phyloP scores from a whole-genome alignment of 805 yeast species.

The Martiniozyma abietophila region DNA sequence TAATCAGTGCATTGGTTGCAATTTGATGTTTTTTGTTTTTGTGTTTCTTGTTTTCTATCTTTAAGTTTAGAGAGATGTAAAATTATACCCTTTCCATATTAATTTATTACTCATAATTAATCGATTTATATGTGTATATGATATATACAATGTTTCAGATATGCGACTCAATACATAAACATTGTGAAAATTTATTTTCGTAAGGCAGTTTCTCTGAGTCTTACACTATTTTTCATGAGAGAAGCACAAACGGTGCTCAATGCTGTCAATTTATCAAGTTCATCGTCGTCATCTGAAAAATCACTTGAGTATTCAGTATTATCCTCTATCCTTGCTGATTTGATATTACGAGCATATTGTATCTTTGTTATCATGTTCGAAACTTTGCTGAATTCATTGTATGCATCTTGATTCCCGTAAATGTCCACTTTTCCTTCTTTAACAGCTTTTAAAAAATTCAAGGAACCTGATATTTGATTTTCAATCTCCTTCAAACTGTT shows the following conservation, averaged over 20 bases:
- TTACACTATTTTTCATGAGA: slow-evolving; percentile 6
- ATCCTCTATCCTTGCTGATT: neutral
- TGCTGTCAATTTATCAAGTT: slow-evolving; percentile 5
- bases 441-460: slow-evolving; percentile 11
- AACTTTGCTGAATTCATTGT: slow-evolving; percentile 10
- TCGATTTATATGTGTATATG: neutral
- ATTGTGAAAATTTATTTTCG: neutral
- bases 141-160: neutral
- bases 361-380: slow-evolving; percentile 8
- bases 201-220: neutral
- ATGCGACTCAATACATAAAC: neutral
- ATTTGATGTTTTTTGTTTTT: no score
- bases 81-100: no score
- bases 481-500: no score
- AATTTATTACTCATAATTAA: no score
- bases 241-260: slow-evolving; percentile 5
- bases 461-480: no score
- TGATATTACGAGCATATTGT: neutral
- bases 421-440: slow-evolving; percentile 5
- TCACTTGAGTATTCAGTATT: no score
- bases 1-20: slow-evolving; percentile 37
- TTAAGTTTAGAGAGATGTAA: no score
- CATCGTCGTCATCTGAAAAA: no score
- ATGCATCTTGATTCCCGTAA: slow-evolving; percentile 1
- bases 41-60: no score